These are phyloP conservation scores for Rhizopogon vesiculosus DNA, from an alignment of 768 basidiomycete genomes.

Conservation along the genomic window DNA sequence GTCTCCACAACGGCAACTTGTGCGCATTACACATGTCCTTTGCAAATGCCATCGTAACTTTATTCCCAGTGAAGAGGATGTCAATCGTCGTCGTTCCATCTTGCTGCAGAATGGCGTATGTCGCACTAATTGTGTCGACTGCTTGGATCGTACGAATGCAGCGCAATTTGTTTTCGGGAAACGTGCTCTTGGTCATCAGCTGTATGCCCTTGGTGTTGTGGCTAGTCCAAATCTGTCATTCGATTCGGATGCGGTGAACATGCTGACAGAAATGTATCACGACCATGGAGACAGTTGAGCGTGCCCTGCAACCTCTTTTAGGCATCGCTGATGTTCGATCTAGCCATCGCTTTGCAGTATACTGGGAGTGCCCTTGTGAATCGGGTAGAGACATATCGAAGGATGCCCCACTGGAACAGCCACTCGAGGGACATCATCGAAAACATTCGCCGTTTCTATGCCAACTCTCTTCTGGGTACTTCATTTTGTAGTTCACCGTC, in stretches of 20 bases:
- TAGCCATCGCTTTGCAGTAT: conserved; percentile 93
- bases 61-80: not conserved
- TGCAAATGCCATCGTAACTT: not conserved
- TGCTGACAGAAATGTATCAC: conserved; percentile 98
- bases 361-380: conserved; percentile 96
- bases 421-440: conserved; percentile 96
- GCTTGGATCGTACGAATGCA: conserved; percentile 93
- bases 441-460: conserved; percentile 91
- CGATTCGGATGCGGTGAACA: conserved; percentile 92
- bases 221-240: conserved; percentile 82
- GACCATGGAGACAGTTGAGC: conserved; percentile 90
- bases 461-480: conserved; percentile 85
- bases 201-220: conserved; percentile 90
- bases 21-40: conserved; percentile 14
- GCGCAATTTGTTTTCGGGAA: conserved; percentile 97
- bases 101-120: conserved; percentile 89
- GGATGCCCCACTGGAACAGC: conserved; percentile 96
- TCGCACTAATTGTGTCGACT: conserved; percentile 95
- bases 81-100: conserved; percentile 59
- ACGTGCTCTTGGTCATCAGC: conserved; percentile 88
- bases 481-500: not conserved
- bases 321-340: not conserved
- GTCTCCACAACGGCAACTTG: conserved; percentile 38
- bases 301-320: not conserved
- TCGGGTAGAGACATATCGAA: conserved; percentile 90